Evolutionary conservation across 1,139 yeast species (phyloP).

Genomic region (Geotrichum australiense): DNA sequence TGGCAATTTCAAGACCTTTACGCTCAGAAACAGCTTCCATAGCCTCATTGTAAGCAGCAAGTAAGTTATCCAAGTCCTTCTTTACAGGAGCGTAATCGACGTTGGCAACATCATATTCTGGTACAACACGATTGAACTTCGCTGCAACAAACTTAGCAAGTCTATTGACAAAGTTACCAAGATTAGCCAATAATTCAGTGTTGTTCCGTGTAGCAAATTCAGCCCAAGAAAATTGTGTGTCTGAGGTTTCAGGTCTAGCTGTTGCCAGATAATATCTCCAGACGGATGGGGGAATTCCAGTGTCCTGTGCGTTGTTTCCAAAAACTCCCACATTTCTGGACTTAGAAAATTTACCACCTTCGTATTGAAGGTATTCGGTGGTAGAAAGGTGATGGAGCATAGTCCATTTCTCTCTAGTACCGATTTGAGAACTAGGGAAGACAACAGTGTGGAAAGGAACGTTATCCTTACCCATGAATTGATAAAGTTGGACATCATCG

Average conservation of each 20-base stretch:
- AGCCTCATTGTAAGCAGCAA: conserved; percentile 55
- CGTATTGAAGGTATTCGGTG: conserved; percentile 94
- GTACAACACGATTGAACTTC: conserved; percentile 86
- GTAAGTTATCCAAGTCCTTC: conserved; percentile 53
- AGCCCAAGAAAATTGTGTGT: conserved; percentile 94
- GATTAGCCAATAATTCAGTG: conserved; percentile 85
- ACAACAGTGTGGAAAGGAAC: conserved; percentile 98
- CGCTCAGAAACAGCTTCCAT: conserved; percentile 72
- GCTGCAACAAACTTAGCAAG: conserved; percentile 83
- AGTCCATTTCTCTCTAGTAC: conserved; percentile 87
- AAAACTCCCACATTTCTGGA: conserved; percentile 96
- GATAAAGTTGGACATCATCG: conserved; percentile 75
- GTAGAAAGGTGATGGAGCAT: conserved; percentile 85
- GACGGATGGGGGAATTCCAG: conserved; percentile 84
- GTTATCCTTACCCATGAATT: conserved; percentile 98
- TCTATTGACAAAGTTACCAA: conserved; percentile 96
- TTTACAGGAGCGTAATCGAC: conserved; percentile 45
- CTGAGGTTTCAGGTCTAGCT: conserved; percentile 91
- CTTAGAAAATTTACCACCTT: conserved; percentile 95
- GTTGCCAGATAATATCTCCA: conserved; percentile 96
- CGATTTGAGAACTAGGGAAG: conserved; percentile 87
- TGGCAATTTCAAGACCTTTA: conserved; percentile 83
- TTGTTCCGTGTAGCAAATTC: conserved; percentile 93
- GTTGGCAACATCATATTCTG: conserved; percentile 40
- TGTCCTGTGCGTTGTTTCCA: conserved; percentile 94